These are phyloP conservation scores for Atkinsonella hypoxylon DNA, from an alignment of 2,329 filamentous ascomycete genomes.

Conservation along the genomic window DNA sequence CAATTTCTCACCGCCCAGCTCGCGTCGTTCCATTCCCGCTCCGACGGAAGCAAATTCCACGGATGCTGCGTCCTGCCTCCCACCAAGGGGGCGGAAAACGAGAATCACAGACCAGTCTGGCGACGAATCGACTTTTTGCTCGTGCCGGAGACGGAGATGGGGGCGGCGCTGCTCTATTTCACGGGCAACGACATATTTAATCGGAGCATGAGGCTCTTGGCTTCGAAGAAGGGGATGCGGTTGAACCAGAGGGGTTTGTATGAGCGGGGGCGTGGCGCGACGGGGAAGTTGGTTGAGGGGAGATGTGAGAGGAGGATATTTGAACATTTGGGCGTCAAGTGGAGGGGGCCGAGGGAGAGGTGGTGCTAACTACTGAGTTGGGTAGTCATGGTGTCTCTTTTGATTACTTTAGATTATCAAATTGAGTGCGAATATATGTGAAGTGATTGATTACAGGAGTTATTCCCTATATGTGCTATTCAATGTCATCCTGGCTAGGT, in stretches of 20 bases:
- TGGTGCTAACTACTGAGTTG: too few relatives aligned
- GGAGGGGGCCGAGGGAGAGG: constrained; percentile 64
- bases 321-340: constrained; percentile 69
- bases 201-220: constrained; percentile 68
- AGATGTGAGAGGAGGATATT: constrained; percentile 71
- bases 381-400: too few relatives aligned
- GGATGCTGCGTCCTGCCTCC: constrained; percentile 64
- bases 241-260: constrained; percentile 78
- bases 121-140: constrained; percentile 75
- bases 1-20: constrained; percentile 61
- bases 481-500: too few relatives aligned
- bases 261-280: constrained; percentile 52
- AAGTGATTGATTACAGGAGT: too few relatives aligned
- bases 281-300: constrained; percentile 60
- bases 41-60: constrained; percentile 70
- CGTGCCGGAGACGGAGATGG: constrained; percentile 67
- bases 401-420: too few relatives aligned
- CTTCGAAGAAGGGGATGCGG: constrained; percentile 69
- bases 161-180: constrained; percentile 86
- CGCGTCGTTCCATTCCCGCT: constrained; percentile 37
- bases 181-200: constrained; percentile 96
- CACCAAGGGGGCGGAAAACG: constrained; percentile 19
- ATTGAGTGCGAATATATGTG: too few relatives aligned
- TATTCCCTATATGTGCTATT: too few relatives aligned
- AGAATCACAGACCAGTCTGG: constrained; percentile 44